A percentile compares a stretch with the other conserved stretches of the same genome.
Conservation (phyloP, 495 filamentous ascomycete genomes). For the Cercophora samala region DNA sequence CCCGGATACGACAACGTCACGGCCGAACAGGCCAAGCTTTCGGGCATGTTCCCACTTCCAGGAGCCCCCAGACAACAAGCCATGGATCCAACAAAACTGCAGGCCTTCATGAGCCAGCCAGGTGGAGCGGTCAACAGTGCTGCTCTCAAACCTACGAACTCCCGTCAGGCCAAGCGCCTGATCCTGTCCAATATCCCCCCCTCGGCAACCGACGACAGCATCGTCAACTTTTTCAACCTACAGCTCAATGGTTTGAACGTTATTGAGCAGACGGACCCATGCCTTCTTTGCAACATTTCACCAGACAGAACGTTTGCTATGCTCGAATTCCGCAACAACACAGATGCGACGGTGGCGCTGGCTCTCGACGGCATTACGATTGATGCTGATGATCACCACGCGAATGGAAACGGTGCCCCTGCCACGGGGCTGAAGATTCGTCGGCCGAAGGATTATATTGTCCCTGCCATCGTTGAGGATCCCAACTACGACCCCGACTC, state of each 20-base stretch:
- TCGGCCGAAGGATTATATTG: slow-evolving; percentile 96
- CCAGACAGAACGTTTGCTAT: slow-evolving; percentile 75
- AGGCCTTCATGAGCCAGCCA: slow-evolving; percentile 92
- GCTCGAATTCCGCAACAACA: slow-evolving; percentile 82
- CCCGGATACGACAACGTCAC: slow-evolving; percentile 98
- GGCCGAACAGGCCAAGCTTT: slow-evolving; percentile 97
- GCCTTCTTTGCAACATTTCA: slow-evolving; percentile 79
- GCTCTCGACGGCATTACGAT: slow-evolving; percentile 87
- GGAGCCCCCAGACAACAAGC: slow-evolving; percentile 93
- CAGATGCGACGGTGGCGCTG: slow-evolving; percentile 86
- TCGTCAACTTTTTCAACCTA: slow-evolving; percentile 89
- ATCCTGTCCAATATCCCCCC: slow-evolving; percentile 79
- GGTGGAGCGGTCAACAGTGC: slow-evolving; percentile 65
- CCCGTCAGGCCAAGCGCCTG: slow-evolving; percentile 87
- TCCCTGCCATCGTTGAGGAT: slow-evolving; percentile 75
- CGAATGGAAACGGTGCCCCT: slow-evolving; percentile 50
- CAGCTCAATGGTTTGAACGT: slow-evolving; percentile 94
- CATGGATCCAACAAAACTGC: slow-evolving; percentile 91
- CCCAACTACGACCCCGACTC: slow-evolving; percentile 68
- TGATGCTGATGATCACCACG: slow-evolving; percentile 65
- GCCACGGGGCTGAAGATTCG: slow-evolving; percentile 71
- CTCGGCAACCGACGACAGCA: slow-evolving; percentile 61
- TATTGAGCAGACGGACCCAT: slow-evolving; percentile 76
- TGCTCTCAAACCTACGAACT: slow-evolving; percentile 85
- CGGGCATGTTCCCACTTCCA: slow-evolving; percentile 98